These are phyloP conservation scores for Lactarius vividus DNA, from an alignment of 768 basidiomycete species.

Conservation along the genomic window DNA sequence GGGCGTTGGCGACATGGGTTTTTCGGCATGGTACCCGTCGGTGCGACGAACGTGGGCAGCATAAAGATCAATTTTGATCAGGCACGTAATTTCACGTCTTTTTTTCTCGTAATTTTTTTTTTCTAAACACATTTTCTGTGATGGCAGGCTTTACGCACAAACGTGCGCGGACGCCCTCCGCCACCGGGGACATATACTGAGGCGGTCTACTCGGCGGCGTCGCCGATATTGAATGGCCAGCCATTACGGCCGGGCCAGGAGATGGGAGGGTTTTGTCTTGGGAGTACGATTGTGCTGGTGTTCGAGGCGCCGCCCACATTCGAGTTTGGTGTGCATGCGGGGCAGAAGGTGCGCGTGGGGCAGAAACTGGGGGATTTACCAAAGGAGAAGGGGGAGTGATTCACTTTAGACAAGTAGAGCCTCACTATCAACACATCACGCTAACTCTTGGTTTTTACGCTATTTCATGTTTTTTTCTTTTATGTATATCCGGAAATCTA, in stretches of 20 bases:
- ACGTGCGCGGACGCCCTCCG: constrained; percentile 67
- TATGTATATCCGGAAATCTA: background rate
- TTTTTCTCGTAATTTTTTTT: background rate
- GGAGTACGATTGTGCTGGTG: constrained; percentile 93
- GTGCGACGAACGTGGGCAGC: constrained; percentile 96
- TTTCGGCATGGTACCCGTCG: constrained; percentile 96
- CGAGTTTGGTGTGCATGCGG: constrained; percentile 69
- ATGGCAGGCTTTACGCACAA: constrained; percentile 80
- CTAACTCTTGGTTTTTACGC: background rate
- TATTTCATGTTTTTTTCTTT: background rate
- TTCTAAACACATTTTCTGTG: constrained; percentile 2
- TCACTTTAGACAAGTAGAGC: background rate
- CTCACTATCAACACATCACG: background rate
- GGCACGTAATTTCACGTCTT: constrained; percentile 37
- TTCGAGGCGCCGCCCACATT: constrained; percentile 91
- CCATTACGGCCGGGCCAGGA: constrained; percentile 87
- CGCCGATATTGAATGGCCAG: constrained; percentile 79
- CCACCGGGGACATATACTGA: constrained; percentile 88
- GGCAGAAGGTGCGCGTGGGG: constrained; percentile 86
- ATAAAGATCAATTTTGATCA: constrained; percentile 96
- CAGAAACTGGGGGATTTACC: constrained; percentile 65
- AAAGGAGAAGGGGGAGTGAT: constrained; percentile 34
- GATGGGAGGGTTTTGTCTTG: constrained; percentile 96
- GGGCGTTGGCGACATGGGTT: constrained; percentile 95
- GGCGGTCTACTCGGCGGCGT: constrained; percentile 86